Evolutionary conservation across 179 eudicot species (phyloP), one percentile per base, ranked within the genome.

Genomic region (Corrigiola litoralis): DNA sequence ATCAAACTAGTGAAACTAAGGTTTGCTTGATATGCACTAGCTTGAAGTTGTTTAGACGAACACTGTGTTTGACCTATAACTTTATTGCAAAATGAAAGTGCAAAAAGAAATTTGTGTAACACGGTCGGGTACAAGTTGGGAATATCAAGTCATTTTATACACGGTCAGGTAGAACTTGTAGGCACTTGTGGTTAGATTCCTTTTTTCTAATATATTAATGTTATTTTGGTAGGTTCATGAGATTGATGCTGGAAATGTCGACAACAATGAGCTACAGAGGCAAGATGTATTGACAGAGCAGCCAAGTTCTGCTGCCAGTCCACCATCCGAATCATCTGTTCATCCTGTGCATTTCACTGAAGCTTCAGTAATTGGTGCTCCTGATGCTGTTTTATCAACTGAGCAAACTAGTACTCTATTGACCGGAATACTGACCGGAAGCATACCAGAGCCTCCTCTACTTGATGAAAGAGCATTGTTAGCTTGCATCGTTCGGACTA

Each of bases 401-500:
- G 86, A 72, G 52, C 84, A 72, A 65, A 73, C 75, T 28, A 77
- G 58, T 81, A 65, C 63, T 31, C 44, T 58, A 36, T 31, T 67
- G 4, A 64, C 61, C 27, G 88, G 73, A 45, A 79, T 75, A 57
- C 28, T 67, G 4, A 64, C 61, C 27, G 88, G 73, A 45, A 79
- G 75, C 54, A 37, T 70, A 56, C 60, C 70, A 29, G 96, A 87
- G 67, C 7, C 68, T 54, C 31, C 78, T 65, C 87, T 95, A 36
- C 89, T 95, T 58, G 99, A 89, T 59, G 95, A 89, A 76, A 85
- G 92, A 72, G 79, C 89, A 4, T 79, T 95, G 80, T 65, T 95
- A 81, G 87, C 94, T 49, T 84, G 87, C 69, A 81, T 95, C 67
- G 98, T 79, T 70, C 98, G 99, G 23, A 89, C 99, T 25, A 82